phyloP scores from a whole-genome alignment of 2,329 filamentous ascomycete genomes.

The Botryotinia calthae region DNA sequence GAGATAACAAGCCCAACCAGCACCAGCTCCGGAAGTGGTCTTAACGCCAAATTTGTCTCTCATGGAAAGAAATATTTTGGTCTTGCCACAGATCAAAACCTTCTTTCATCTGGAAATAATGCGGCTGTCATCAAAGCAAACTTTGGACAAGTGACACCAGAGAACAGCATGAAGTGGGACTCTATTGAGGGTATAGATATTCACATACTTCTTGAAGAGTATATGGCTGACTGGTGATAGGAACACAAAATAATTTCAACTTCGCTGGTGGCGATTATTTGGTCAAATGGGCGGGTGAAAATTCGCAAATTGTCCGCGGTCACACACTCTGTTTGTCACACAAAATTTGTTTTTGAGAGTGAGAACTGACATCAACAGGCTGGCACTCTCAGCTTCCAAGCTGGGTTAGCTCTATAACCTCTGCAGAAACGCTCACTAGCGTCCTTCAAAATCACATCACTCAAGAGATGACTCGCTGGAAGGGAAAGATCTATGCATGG shows the following conservation, averaged over 20 bases:
- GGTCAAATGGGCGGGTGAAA: constrained; percentile 55
- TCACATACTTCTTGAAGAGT: not conserved
- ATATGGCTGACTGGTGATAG: constrained; percentile 3
- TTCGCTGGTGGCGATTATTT: constrained; percentile 57
- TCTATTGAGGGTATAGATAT: constrained; percentile 44
- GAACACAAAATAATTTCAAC: constrained; percentile 51
- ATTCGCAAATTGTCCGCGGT: constrained; percentile 60
- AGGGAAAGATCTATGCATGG: constrained; percentile 61
- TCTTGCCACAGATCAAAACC: constrained; percentile 53
- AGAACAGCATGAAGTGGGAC: constrained; percentile 72
- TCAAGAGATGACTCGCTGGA: constrained; percentile 56
- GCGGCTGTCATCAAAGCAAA: constrained; percentile 55
- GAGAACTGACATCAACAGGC: constrained; percentile 44
- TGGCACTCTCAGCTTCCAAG: constrained; percentile 60
- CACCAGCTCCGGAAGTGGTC: constrained; percentile 46
- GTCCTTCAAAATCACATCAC: constrained; percentile 61
- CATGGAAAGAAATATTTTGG: constrained; percentile 67
- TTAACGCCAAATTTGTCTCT: constrained; percentile 56
- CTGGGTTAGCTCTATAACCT: constrained; percentile 57
- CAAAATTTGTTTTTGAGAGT: constrained; percentile 53
- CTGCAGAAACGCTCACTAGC: constrained; percentile 48
- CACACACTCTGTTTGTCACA: constrained; percentile 59
- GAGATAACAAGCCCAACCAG: constrained; percentile 5
- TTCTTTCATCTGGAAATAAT: constrained; percentile 49
- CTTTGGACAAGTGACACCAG: constrained; percentile 63